Base-by-base conservation (phyloP, 1,139 yeast genomes). In the Yamadazyma diddensiae region DNA sequence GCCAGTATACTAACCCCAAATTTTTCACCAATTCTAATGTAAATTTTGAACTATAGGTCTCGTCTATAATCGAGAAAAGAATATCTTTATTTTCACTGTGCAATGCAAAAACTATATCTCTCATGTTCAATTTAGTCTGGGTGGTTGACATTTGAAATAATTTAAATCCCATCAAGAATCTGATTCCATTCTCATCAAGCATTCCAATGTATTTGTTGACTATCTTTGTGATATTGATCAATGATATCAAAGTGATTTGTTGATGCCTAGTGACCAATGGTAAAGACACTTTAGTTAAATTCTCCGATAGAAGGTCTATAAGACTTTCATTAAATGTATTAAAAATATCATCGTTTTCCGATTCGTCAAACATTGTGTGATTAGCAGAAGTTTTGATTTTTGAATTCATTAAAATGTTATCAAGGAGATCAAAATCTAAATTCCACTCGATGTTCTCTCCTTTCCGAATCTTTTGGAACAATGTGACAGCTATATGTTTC, bases 231-330 rank as follows among this genome's bases (percentile, higher is more conserved):
- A 88, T 81, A 29, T 74, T 78, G 9, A 86, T 68, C 1, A 87
- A 77, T 11, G 85, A 77, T 2, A 82, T 70, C 25, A 90, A 70
- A 0, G 96, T 87, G 17, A 82, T 79, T 52, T 90, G 97, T 52
- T 90, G 97, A 58, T 90, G 97, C 40, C 96, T 76, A 0, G 96
- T 87, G 29, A 90, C 56, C 41, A 82, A 80, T 0, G 97, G 97
- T 18, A 90, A 62, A 0, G 92, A 71, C 2, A 75, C 64, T 38
- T 73, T 78, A 34, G 77, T 77, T 30, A 90, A 61, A 45, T 77
- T 76, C 17, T 81, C 84, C 14, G 68, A 60, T 17, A 90, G 60
- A 4, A 73, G 53, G 2, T 64, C 68, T 2, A 78, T 71, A 14
- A 77, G 69, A 10, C 59, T 57, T 4, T 56, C 52, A 39, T 67